Percentiles rank a stretch among this genome's conserved stretches.
Conservation (phyloP, 106 monocot genomes). For the Dendrobium catenatum region DNA sequence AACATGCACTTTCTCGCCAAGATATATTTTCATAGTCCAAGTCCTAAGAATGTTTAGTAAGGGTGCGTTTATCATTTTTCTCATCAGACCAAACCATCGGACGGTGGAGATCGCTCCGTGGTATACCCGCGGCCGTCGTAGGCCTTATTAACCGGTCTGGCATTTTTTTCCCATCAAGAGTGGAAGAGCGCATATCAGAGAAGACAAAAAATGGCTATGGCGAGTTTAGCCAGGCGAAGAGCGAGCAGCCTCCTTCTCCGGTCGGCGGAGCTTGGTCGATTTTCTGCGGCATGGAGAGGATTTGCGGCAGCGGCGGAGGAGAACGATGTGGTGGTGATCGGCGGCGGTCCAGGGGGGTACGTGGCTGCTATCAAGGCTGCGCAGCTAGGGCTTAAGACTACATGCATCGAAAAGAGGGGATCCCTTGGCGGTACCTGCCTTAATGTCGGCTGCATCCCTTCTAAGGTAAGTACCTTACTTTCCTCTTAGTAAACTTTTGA, state of each 20-base stretch:
- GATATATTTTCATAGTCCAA: too few species aligned
- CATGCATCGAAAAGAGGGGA: conserved; percentile 75
- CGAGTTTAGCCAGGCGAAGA: conserved; percentile 37
- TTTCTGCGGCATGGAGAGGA: not conserved
- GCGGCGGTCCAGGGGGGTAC: conserved; percentile 70
- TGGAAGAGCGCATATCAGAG: not conserved
- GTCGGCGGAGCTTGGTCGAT: not conserved
- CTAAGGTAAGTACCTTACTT: conserved; percentile 29
- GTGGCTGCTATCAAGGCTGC: conserved; percentile 81
- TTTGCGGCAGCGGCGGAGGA: conserved; percentile 44
- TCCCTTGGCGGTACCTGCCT: conserved; percentile 69
- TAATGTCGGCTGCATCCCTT: conserved; percentile 80
- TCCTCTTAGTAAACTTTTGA: not conserved
- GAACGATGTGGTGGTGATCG: conserved; percentile 70
- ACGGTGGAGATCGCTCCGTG: too few species aligned
- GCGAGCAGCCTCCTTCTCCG: conserved; percentile 5
- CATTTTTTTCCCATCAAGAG: not conserved
- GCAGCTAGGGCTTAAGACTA: conserved; percentile 73
- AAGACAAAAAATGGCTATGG: conserved; percentile 41
- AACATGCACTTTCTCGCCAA: too few species aligned
- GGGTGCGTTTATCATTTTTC: too few species aligned
- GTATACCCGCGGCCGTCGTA: too few species aligned
- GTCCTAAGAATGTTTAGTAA: too few species aligned
- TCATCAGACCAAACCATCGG: too few species aligned
- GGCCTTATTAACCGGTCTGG: too few species aligned